Percentiles rank a stretch among this genome's conserved stretches.
Evolutionary conservation across 225 moss, liverwort and hornwort genomes (phyloP).

Genomic region (Thuidium tamariscinum): DNA sequence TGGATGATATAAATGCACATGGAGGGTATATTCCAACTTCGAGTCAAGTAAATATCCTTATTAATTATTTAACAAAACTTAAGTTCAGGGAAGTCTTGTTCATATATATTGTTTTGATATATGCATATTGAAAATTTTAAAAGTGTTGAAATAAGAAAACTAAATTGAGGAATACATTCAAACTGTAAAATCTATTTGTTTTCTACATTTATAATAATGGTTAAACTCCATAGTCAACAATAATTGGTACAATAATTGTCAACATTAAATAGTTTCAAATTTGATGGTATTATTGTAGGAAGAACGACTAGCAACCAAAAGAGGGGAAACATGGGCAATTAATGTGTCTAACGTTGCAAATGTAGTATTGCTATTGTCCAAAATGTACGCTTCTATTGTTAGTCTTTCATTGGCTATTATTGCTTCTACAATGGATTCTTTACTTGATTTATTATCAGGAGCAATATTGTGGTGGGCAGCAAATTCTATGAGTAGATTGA

Average conservation of each 20-base stretch:
- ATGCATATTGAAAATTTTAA: background rate
- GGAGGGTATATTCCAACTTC: conserved; percentile 33
- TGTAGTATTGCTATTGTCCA: conserved; percentile 31
- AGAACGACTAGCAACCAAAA: conserved; percentile 38
- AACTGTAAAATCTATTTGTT: too few species aligned
- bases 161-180: too few species aligned
- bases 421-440: conserved; percentile 82
- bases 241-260: too few species aligned
- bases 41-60: conserved; percentile 18
- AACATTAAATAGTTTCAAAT: background rate
- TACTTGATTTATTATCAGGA: conserved; percentile 70
- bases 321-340: conserved; percentile 62
- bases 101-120: background rate
- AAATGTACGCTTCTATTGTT: conserved; percentile 52
- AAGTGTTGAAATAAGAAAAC: background rate
- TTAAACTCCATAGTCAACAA: rapidly evolving
- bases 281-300: conserved; percentile 11
- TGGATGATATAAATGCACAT: conserved; percentile 27
- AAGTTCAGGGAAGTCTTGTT: too few species aligned
- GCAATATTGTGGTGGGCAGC: conserved; percentile 56
- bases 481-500: conserved; percentile 46
- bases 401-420: conserved; percentile 84
- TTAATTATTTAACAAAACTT: background rate
- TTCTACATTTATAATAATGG: background rate
- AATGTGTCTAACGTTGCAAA: conserved; percentile 68